Evolutionary conservation across 2,329 filamentous ascomycete genomes (phyloP), one percentile per base, ranked within the genome.

Genomic region (Capronia epimyces): DNA sequence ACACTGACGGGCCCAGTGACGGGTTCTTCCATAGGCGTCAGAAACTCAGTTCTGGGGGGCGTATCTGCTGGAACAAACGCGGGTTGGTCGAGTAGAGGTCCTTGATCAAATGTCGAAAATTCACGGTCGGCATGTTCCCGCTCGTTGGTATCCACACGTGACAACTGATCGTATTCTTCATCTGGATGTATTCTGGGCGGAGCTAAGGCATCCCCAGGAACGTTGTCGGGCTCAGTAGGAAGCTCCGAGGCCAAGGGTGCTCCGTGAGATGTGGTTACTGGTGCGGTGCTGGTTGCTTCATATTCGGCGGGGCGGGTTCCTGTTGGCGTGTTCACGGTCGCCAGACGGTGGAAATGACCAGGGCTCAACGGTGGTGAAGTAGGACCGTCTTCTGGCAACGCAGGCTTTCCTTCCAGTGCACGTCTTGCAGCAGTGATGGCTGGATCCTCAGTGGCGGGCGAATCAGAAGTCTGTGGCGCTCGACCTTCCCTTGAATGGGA

Each of bases 21-120:
- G 13, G 61, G 22, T 29, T 53, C 46, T 41, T 53, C 48, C 18
- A 27, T 41, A 3, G 57, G 49, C n/a, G 49, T 57, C 41, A 52
- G 41, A 25, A 56, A 56, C 18, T 50, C 55, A 32, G 44, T 48
- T 46, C 47, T 34, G 13, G 66, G 64, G 21, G 75, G 73, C 22
- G 69, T 68, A 12, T 83, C 78, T 2, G 71, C 75, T 0, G 87
- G 87, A 9, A 81, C 76, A 64, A 94, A 95, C 1, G 89, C 87
- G 2, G 93, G 91, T 66, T 93, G 86, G 50, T 97, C 89, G 8
- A 80, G 69, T 20, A 96, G 77, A 1, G 93, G 93, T 1, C 90
- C 93, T 70, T 97, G 91, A 63, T 93, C 86, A 64, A 97, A 97
- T 20, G 74, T 75, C 13, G 78, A 78, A 63, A 83, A 83, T 46